Conservation (phyloP, 129 eudicot genomes). For the Scalesia atractyloides region DNA sequence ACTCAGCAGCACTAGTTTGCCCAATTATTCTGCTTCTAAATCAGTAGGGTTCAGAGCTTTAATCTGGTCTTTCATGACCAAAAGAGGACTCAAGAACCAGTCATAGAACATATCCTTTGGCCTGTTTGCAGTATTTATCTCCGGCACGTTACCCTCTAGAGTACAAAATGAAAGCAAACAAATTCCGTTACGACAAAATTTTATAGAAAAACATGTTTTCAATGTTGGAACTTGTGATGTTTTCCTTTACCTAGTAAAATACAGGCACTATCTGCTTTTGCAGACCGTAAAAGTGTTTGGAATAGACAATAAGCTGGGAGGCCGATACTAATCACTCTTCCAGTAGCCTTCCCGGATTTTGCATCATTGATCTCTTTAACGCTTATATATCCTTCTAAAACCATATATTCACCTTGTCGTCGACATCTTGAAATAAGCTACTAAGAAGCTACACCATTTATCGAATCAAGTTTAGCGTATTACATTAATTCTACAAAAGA, state of each 20-base stretch:
- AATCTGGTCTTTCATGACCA: constrained; percentile 89
- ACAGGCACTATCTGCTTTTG: constrained; percentile 60
- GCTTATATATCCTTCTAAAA: constrained; percentile 65
- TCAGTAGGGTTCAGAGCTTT: constrained; percentile 68
- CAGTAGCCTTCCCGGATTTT: constrained; percentile 56
- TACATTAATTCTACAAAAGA: not conserved
- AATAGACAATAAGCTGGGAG: constrained; percentile 83
- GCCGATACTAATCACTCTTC: constrained; percentile 63
- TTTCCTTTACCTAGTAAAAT: constrained; percentile 58
- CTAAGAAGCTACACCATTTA: constrained; percentile 54
- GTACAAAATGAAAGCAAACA: constrained; percentile 9
- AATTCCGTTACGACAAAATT: not conserved
- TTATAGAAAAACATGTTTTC: not conserved
- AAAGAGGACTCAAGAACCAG: constrained; percentile 84
- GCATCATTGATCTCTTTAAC: constrained; percentile 83
- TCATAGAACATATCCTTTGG: constrained; percentile 78
- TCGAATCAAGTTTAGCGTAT: constrained; percentile 10
- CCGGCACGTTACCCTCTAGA: constrained; percentile 64
- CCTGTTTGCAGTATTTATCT: constrained; percentile 70
- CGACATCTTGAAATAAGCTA: constrained; percentile 60
- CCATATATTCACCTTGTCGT: constrained; percentile 62
- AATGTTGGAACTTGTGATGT: not conserved
- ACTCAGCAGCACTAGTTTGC: constrained; percentile 56
- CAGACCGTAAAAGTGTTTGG: no score
- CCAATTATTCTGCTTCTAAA: constrained; percentile 69